Percentiles rank a stretch among this genome's conserved stretches.
phyloP scores from a whole-genome alignment of 768 basidiomycete genomes.

The Amanita exitialis region DNA sequence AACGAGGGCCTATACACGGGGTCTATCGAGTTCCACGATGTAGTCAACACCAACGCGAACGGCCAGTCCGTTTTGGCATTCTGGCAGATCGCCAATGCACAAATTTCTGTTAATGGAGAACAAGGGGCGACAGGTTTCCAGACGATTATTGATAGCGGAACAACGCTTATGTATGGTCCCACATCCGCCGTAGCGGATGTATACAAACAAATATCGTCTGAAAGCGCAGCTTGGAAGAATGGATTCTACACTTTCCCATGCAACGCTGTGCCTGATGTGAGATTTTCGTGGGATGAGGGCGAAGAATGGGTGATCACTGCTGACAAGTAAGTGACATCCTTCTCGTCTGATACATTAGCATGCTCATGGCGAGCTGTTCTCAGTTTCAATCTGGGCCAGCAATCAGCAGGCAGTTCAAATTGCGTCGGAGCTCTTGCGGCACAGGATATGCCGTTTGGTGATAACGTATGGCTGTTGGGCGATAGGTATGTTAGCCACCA shows the following conservation, averaged over 20 bases:
- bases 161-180: neutral
- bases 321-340: neutral
- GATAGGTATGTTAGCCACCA: neutral
- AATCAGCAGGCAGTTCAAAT: neutral
- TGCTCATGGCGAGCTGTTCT: neutral
- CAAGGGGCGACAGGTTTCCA: neutral
- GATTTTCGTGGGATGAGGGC: neutral
- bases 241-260: neutral
- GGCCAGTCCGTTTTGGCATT: neutral
- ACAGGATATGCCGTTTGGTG: neutral
- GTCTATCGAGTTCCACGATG: neutral
- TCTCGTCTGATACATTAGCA: neutral
- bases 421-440: conserved; percentile 1
- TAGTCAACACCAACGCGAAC: neutral
- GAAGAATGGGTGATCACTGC: neutral
- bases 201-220: neutral
- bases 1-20: neutral
- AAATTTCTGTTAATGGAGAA: neutral
- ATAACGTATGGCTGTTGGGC: neutral
- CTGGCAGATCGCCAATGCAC: neutral
- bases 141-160: conserved; percentile 2
- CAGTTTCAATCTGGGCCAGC: conserved; percentile 2
- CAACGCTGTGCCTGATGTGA: neutral
- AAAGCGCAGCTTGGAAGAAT: neutral
- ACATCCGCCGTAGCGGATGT: neutral